Conservation (phyloP, 352 stramenopile genomes). For the Hyaloperonospora arabidopsidis region DNA sequence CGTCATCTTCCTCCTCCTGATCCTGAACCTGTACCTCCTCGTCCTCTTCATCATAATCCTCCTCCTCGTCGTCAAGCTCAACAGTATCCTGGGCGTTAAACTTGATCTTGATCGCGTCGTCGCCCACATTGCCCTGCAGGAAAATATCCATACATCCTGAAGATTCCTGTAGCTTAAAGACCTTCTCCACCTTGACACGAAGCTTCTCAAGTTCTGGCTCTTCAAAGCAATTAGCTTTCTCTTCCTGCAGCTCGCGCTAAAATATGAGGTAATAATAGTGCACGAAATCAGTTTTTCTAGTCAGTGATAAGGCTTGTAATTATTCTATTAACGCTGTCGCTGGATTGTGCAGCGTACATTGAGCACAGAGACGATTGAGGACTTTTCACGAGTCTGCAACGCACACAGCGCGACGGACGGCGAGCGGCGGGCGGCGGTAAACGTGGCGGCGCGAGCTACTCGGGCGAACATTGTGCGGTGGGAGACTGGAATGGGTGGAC, state of each 20-base stretch:
- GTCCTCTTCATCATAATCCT: slow-evolving; percentile 42
- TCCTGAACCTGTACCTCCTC: slow-evolving; percentile 32
- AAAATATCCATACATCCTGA: slow-evolving; percentile 59
- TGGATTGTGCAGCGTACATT: slow-evolving; percentile 10
- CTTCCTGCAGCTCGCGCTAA: slow-evolving; percentile 67
- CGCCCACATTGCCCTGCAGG: slow-evolving; percentile 43
- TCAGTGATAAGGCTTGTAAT: too few species aligned
- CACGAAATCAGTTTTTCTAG: background rate
- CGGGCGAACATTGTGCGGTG: slow-evolving; percentile 35
- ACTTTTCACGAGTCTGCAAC: slow-evolving; percentile 53
- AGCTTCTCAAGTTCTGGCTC: slow-evolving; percentile 62
- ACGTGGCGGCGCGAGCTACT: slow-evolving; percentile 30
- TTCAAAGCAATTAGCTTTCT: slow-evolving; percentile 83
- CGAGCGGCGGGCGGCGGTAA: slow-evolving; percentile 24
- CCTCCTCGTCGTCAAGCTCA: slow-evolving; percentile 61
- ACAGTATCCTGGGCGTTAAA: slow-evolving; percentile 74
- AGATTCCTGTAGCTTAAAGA: slow-evolving; percentile 58
- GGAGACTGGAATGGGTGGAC: background rate
- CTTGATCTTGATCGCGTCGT: slow-evolving; percentile 62
- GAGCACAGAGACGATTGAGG: slow-evolving; percentile 17
- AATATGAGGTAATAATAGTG: slow-evolving; percentile 2
- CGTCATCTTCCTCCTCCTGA: slow-evolving; percentile 41
- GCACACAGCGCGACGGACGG: slow-evolving; percentile 23
- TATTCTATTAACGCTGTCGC: too few species aligned
- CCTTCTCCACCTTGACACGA: slow-evolving; percentile 53